phyloP scores from a whole-genome alignment of 176 grass and related monocot genomes.

The Alloteropsis semialata region DNA sequence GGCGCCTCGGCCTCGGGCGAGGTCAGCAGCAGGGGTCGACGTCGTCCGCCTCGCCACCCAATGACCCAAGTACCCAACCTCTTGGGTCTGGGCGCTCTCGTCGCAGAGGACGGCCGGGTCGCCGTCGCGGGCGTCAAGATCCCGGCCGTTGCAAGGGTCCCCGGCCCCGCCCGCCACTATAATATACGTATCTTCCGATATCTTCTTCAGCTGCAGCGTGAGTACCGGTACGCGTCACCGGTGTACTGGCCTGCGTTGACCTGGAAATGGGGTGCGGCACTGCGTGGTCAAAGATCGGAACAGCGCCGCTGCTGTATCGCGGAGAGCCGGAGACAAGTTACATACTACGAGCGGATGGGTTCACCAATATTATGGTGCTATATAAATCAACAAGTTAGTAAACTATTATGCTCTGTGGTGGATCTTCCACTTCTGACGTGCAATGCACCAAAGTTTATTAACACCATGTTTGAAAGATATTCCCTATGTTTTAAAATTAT shows the following conservation, averaged over 20 bases:
- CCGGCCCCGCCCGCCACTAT: not conserved
- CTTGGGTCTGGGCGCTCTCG: not conserved
- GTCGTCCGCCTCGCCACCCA: not conserved
- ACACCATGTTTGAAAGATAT: too few relatives aligned
- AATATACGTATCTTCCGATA: not conserved
- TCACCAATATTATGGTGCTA: too few relatives aligned
- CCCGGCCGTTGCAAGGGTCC: not conserved
- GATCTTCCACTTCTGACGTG: too few relatives aligned
- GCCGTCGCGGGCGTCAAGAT: not conserved
- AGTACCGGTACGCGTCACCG: not conserved
- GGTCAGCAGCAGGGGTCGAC: slow-evolving; percentile 9
- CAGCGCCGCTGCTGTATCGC: not conserved
- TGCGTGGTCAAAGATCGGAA: not conserved
- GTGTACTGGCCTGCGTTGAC: not conserved
- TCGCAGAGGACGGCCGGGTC: not conserved
- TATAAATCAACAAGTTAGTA: too few relatives aligned
- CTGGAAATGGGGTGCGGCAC: not conserved
- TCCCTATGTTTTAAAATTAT: too few relatives aligned
- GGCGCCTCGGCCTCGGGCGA: not conserved
- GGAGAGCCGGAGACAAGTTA: not conserved
- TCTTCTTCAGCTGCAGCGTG: not conserved
- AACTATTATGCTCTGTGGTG: too few relatives aligned
- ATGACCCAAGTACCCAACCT: too few relatives aligned
- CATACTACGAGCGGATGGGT: not conserved
- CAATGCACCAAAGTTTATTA: too few relatives aligned